A percentile compares a stretch with the other conserved stretches of the same genome.
Conservation (phyloP, 768 basidiomycete species). For the Leccinum obscurum region DNA sequence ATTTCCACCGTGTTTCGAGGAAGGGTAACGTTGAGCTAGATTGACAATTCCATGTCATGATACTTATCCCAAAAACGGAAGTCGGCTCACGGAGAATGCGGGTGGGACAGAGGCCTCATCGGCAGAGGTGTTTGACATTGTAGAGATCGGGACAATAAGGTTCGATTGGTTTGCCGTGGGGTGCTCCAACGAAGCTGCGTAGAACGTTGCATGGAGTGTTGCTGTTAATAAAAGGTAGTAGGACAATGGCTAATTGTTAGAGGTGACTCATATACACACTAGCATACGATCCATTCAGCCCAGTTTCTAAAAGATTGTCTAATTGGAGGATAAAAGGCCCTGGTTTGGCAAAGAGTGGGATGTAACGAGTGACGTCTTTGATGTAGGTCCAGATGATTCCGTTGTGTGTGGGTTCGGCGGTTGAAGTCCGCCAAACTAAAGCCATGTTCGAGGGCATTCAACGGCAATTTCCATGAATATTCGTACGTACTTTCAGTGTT, state of each 20-base stretch:
- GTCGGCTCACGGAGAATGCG: constrained; percentile 55
- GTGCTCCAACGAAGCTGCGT: constrained; percentile 53
- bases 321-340: constrained; percentile 74
- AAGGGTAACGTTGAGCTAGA: constrained; percentile 64
- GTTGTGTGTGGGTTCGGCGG: constrained; percentile 67
- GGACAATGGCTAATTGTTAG: not conserved
- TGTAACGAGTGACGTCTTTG: constrained; percentile 75
- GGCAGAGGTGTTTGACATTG: constrained; percentile 60
- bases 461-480: not conserved
- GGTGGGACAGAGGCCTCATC: constrained; percentile 77
- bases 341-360: constrained; percentile 64
- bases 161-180: constrained; percentile 63
- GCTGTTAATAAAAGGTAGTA: constrained; percentile 40
- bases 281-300: constrained; percentile 67
- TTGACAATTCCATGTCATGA: not conserved
- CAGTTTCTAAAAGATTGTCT: constrained; percentile 62
- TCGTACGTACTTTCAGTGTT: constrained; percentile 66
- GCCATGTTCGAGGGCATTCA: not conserved
- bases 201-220: constrained; percentile 69
- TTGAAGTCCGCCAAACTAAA: constrained; percentile 78
- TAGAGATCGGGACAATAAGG: constrained; percentile 69
- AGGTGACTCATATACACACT: constrained; percentile 40
- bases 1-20: constrained; percentile 68
- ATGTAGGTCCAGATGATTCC: constrained; percentile 80
- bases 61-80: not conserved